Base-by-base conservation (phyloP, 208 protist species). In the Leptomonas seymouri region DNA sequence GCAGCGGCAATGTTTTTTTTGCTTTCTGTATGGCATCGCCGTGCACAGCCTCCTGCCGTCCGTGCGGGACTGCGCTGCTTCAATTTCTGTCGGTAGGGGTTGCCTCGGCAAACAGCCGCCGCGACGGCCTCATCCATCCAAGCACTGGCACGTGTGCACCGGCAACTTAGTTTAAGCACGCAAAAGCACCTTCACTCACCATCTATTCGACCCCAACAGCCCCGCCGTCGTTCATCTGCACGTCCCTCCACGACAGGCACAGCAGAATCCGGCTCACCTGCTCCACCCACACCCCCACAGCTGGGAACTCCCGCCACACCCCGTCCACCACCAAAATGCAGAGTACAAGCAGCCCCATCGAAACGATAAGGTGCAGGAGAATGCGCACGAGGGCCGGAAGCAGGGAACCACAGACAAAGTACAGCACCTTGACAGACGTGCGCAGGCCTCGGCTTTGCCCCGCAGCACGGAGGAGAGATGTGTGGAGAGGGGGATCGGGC, bases 401-500 rank as follows among this genome's bases (percentile, higher is more conserved):
- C n/a, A 74, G 34, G 8, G 31, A 9, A 23, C 39, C 16, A 3
- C 23, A 46, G 30, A 61, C 30, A 25, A 41, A 50, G 27, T 45
- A 46, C 15, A 46, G 14, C 15, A 46, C 25, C 9, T 21, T 39
- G 18, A 42, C 20, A 15, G 56, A 14, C 45, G 16, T 25, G 39
- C 44, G 21, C 45, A 56, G 3, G 0, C 34, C 2, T 0, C 45
- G 11, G 30, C 42, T 34, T 48, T 63, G 14, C 3, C 45, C 56
- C 18, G 42, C 56, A 2, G 66, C 56, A 15, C 31, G 39, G 45
- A 71, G 66, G 4, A 62, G 41, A 1, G 45, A 31, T 16, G 56
- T 27, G 66, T 46, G 46, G 3, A 74, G 59, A 4, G 67, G 44
- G 8, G 58, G 67, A 1, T 25, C 48, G 3, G 67, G 58, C 56